A percentile compares a stretch with the other conserved stretches of the same genome.
Conservation (phyloP, 2,329 filamentous ascomycete genomes). For the Dendryphion nanum region DNA sequence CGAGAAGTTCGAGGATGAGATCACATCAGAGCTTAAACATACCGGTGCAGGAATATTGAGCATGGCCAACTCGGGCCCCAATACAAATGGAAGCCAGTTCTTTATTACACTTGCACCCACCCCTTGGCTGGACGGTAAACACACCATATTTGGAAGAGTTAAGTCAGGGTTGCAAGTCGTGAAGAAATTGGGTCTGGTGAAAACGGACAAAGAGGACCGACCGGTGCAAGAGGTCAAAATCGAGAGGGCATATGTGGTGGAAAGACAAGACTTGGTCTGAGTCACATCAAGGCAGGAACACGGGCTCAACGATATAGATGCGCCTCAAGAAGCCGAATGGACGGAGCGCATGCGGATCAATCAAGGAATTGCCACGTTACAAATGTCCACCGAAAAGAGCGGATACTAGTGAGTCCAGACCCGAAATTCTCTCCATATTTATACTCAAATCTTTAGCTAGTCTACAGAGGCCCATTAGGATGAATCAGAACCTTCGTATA, state of each 20-base stretch:
- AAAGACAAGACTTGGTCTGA: slow-evolving; percentile 52
- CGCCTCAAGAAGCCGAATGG: too few relatives aligned
- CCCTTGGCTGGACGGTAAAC: slow-evolving; percentile 95
- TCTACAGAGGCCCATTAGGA: slow-evolving; percentile 52
- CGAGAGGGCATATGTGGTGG: slow-evolving; percentile 67
- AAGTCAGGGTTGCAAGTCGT: slow-evolving; percentile 81
- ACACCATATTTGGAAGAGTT: slow-evolving; percentile 93
- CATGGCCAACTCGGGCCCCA: slow-evolving; percentile 93
- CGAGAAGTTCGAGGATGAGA: slow-evolving; percentile 92
- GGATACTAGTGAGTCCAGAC: too few relatives aligned
- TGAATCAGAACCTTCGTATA: slow-evolving; percentile 69
- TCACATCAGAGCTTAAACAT: slow-evolving; percentile 74
- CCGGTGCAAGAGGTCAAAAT: slow-evolving; percentile 83
- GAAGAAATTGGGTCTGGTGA: slow-evolving; percentile 82
- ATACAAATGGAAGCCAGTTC: slow-evolving; percentile 95
- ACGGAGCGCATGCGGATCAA: too few relatives aligned
- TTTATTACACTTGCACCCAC: slow-evolving; percentile 93
- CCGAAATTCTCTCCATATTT: too few relatives aligned
- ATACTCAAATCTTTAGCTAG: not conserved
- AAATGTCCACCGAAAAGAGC: too few relatives aligned
- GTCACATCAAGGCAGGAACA: too few relatives aligned
- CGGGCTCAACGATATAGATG: too few relatives aligned
- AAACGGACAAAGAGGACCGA: slow-evolving; percentile 76
- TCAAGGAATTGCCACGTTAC: too few relatives aligned
- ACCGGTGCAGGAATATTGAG: slow-evolving; percentile 89